Evolutionary conservation across 2,329 filamentous ascomycete species (phyloP), one percentile per base, ranked within the genome.

Genomic region (Sclerotinia sclerotiorum): DNA sequence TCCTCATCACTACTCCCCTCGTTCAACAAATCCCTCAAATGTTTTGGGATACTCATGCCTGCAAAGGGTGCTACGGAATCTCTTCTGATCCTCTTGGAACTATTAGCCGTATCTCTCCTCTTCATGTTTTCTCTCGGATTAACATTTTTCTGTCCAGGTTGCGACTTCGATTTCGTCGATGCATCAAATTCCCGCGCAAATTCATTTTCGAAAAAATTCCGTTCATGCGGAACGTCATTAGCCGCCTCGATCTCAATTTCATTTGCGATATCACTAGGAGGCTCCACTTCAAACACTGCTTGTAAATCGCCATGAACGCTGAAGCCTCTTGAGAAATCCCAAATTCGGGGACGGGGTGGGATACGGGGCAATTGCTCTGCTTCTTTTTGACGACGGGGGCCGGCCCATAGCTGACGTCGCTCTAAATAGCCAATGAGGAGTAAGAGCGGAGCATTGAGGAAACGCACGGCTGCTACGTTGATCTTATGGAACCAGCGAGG

Each of bases 401-500:
- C 69, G 17, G 72, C 78, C 90, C 90, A 92, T 21, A 94, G 83
- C 13, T 87, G 81, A 7, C 85, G 84, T 63, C 92, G 87, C 78
- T 96, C 92, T 70, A 88, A 84, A 27, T 88, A 79, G 24, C 88
- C 87, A 70, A 96, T 90, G 69, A 90, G 74, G 5, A 94, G 83
- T 1, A 96, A 82, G 6, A 94, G 81, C 0, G 92, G 92, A 2
- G 91, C 83, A 78, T 95, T 95, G 74, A 94, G 84, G 11, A 88
- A 80, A 49, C 91, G 88, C 29, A 95, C 89, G 13, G 87, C 86
- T 69, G 88, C 87, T 68, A 96, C 91, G 76, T 96, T 93, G 75
- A 94, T 90, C 79, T 94, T 95, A 82, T 96, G 92, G 77, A 95
- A 95, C 91, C 91, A 94, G 56, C 92, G 88, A 0, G 90, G 87